These are phyloP conservation scores for Botrytis paeoniae DNA, from an alignment of 2,329 filamentous ascomycete species.

Conservation along the genomic window DNA sequence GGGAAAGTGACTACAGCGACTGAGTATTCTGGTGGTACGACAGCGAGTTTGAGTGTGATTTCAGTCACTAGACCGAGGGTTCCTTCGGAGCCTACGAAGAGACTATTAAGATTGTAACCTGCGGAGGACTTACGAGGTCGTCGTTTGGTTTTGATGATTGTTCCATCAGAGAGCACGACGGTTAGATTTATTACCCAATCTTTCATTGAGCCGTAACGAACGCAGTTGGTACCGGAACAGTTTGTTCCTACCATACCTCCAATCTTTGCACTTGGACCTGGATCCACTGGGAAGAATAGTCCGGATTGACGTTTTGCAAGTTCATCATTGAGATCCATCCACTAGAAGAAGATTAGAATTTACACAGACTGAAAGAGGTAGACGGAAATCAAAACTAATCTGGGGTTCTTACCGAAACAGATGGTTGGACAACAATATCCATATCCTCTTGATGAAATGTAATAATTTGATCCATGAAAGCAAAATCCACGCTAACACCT, in stretches of 20 bases:
- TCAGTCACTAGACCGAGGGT: slow-evolving; percentile 80
- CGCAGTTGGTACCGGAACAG: slow-evolving; percentile 74
- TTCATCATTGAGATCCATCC: slow-evolving; percentile 81
- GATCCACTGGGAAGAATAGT: slow-evolving; percentile 89
- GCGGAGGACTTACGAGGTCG: slow-evolving; percentile 79
- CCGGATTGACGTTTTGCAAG: slow-evolving; percentile 66
- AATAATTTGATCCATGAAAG: slow-evolving; percentile 79
- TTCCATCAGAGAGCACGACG: slow-evolving; percentile 75
- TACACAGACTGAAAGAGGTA: not conserved
- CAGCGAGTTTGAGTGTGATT: slow-evolving; percentile 75
- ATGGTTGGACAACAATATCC: slow-evolving; percentile 89
- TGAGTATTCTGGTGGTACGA: slow-evolving; percentile 71
- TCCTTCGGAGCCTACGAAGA: slow-evolving; percentile 80
- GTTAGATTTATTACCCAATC: slow-evolving; percentile 84
- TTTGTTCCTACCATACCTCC: slow-evolving; percentile 82
- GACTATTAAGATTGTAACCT: slow-evolving; percentile 76
- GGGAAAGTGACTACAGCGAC: slow-evolving; percentile 81
- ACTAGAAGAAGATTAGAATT: slow-evolving; percentile 40
- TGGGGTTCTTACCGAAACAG: slow-evolving; percentile 52
- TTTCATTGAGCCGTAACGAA: slow-evolving; percentile 82
- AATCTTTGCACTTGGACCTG: slow-evolving; percentile 67
- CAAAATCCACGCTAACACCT: slow-evolving; percentile 86
- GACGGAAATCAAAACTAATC: not conserved
- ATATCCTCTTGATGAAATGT: slow-evolving; percentile 81
- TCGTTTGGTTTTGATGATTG: slow-evolving; percentile 72